These are phyloP conservation scores for Ichthyophthirius multifiliis DNA, from an alignment of 169 alveolate genomes.

Conservation along the genomic window DNA sequence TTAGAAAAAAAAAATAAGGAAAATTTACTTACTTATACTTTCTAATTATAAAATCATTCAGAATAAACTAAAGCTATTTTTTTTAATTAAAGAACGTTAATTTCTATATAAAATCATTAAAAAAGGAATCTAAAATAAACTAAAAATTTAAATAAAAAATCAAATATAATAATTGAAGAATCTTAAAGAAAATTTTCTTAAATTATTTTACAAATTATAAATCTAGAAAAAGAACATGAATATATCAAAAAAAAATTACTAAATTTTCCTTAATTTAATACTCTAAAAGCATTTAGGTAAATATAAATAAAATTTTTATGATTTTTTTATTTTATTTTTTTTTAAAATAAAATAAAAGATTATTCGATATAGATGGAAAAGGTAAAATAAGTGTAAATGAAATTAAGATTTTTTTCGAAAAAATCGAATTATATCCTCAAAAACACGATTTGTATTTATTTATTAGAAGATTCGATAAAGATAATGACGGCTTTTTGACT, in stretches of 20 bases:
- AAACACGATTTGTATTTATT: conserved; percentile 5
- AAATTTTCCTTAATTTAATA: not conserved
- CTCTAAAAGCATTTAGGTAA: not conserved
- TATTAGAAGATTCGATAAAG: not conserved
- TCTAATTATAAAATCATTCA: too few species aligned
- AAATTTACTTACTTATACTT: too few species aligned
- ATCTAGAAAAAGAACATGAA: conserved; percentile 11
- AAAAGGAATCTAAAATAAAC: too few species aligned
- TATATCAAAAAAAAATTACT: not conserved
- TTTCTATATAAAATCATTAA: too few species aligned
- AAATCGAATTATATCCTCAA: not conserved
- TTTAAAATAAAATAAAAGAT: too few species aligned
- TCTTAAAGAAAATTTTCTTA: not conserved
- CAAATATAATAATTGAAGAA: not conserved
- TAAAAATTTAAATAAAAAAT: too few species aligned
- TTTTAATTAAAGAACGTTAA: too few species aligned
- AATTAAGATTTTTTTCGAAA: not conserved
- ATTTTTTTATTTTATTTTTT: too few species aligned
- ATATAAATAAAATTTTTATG: too few species aligned
- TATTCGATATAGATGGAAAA: conserved; percentile 19
- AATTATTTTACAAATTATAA: not conserved
- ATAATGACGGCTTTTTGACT: not conserved
- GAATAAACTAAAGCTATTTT: too few species aligned
- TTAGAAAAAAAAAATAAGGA: too few species aligned
- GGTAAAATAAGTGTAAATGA: not conserved